Base-by-base conservation (phyloP, 768 basidiomycete genomes). In the Terana coerulea region DNA sequence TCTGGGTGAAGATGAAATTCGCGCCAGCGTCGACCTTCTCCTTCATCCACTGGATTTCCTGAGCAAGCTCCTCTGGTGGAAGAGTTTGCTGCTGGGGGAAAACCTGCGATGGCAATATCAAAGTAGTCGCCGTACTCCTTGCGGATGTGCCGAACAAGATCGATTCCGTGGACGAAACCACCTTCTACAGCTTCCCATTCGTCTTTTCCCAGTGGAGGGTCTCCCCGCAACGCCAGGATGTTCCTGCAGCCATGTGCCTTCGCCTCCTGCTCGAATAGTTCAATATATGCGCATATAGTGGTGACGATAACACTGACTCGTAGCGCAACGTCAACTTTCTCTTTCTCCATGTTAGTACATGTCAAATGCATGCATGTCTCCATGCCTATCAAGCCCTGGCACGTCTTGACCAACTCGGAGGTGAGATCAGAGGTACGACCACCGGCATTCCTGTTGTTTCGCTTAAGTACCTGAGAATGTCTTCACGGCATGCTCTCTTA, bases 331-430 rank as follows among this genome's bases (percentile, higher is more conserved):
- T 97, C 94, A 19, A 99, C 88, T 66, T 98, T 98, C 67, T 90
- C 86, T 63, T 78, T 77, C n/a, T 93, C 92, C 93, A 99, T 97
- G 71, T 95, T 97, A 44, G 97, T 98, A 66, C 97, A 98, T 39
- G 95, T 98, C 59, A 99, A 70, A 70, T 99, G 97, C 92, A 99
- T 93, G 72, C 94, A 98, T 25, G 94, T 95, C 71, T 98, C 94
- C 21, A 98, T 77, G 0, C 95, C 97, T 68, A 98, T 91, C 33
- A 91, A 70, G 41, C 88, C 78, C 70, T 98, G 94, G 65, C 94
- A 95, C 35, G 89, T 91, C 71, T 93, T 93, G 55, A 97, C 91
- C 75, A 98, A 83, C 61, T 94, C 91, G 4, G 90, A 84, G 10
- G 95, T 95, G 51, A 98, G 71, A 62, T 97, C 95, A 36, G 94